These are phyloP conservation scores for Talaromyces thailandensis DNA, from an alignment of 495 filamentous ascomycete genomes.

Conservation along the genomic window DNA sequence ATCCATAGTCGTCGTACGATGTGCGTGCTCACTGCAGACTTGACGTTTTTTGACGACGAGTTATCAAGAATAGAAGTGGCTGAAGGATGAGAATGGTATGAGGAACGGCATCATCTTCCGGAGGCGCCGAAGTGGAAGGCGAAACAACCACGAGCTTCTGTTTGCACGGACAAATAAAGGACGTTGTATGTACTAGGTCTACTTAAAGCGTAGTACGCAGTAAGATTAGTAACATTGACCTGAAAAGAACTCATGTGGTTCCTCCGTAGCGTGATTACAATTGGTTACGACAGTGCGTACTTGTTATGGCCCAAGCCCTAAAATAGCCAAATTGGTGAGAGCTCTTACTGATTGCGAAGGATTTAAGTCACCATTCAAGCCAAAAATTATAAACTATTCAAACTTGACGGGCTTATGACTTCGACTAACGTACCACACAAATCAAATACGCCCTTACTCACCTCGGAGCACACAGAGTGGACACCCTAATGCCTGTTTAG, in stretches of 20 bases:
- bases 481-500: not conserved
- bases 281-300: not conserved
- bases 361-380: not conserved
- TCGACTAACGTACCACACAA: not conserved
- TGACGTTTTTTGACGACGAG: not conserved
- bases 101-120: not conserved
- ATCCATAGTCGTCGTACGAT: not conserved
- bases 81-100: not conserved
- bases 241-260: not conserved
- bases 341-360: not conserved
- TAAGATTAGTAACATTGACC: not conserved
- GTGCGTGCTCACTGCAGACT: not conserved
- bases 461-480: not conserved
- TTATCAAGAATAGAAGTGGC: not conserved
- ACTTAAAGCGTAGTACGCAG: not conserved
- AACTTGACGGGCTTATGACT: not conserved
- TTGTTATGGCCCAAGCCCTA: not conserved
- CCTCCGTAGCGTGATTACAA: not conserved
- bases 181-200: not conserved
- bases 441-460: not conserved
- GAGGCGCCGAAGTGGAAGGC: not conserved
- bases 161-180: not conserved
- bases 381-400: not conserved
- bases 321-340: not conserved
- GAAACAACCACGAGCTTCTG: not conserved